These are phyloP conservation scores for Lipomyces kockii DNA, from an alignment of 805 yeast species.

Conservation along the genomic window DNA sequence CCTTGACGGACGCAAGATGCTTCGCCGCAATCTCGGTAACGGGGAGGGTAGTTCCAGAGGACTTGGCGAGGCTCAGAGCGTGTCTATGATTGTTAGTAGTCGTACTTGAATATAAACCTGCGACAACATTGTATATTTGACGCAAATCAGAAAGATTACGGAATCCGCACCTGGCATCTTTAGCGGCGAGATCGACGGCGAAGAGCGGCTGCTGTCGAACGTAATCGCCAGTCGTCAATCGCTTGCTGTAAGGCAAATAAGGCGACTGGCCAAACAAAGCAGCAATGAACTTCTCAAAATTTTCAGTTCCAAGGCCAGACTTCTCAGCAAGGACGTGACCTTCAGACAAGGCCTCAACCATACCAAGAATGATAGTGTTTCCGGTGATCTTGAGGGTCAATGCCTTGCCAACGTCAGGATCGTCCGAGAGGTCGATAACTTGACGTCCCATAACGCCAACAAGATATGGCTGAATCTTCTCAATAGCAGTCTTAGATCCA, in stretches of 20 bases:
- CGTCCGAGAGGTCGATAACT: conserved; percentile 39
- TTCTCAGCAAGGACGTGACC: conserved; percentile 40
- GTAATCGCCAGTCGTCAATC: conserved; percentile 35
- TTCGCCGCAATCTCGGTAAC: conserved; percentile 36
- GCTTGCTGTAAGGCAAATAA: conserved; percentile 32
- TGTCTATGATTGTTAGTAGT: conserved; percentile 23
- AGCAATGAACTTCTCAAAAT: conserved; percentile 34
- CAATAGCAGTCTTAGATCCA: conserved; percentile 39
- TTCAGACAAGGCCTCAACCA: conserved; percentile 42
- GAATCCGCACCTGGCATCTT: conserved; percentile 35
- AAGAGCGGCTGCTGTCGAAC: conserved; percentile 40
- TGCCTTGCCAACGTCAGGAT: conserved; percentile 39
- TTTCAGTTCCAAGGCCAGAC: conserved; percentile 38
- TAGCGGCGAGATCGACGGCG: conserved; percentile 39
- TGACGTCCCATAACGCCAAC: conserved; percentile 41
- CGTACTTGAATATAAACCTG: not conserved
- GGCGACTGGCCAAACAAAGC: conserved; percentile 37
- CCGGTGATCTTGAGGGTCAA: conserved; percentile 41
- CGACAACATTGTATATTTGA: not conserved
- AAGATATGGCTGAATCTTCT: conserved; percentile 36
- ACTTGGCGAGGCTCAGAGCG: conserved; percentile 39
- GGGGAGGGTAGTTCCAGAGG: conserved; percentile 35
- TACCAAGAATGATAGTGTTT: conserved; percentile 41
- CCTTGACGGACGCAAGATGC: conserved; percentile 34
- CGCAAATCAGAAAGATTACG: not conserved